Conservation (phyloP, 345 rosid species). For the Arabis alpina region DNA sequence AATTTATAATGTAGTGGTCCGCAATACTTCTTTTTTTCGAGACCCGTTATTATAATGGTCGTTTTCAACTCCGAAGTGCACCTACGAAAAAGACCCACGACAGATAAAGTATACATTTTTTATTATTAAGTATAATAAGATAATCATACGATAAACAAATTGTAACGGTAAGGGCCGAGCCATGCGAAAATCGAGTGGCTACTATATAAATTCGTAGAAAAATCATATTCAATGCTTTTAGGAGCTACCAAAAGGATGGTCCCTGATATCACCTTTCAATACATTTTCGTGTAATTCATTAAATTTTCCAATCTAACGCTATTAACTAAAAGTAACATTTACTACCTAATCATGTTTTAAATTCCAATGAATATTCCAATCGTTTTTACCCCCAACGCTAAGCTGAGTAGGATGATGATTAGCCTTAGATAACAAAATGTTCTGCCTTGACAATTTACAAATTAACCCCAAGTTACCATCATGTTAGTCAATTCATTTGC, state of each 20-base stretch:
- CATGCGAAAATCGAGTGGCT: slow-evolving; percentile 42
- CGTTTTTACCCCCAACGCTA: background rate
- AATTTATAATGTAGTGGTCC: background rate
- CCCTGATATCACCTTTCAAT: slow-evolving; percentile 41
- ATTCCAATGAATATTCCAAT: slow-evolving; percentile 14
- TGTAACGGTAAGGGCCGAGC: slow-evolving; percentile 42
- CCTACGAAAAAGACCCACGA: slow-evolving; percentile 38
- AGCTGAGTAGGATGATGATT: slow-evolving; percentile 1
- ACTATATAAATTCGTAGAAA: slow-evolving; percentile 33
- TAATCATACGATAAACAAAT: slow-evolving; percentile 5
- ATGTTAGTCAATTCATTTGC: background rate
- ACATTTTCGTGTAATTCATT: slow-evolving; percentile 35
- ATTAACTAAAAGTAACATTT: background rate
- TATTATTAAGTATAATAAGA: slow-evolving; percentile 15
- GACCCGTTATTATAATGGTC: slow-evolving; percentile 30
- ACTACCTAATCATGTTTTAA: slow-evolving; percentile 19
- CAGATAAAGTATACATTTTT: slow-evolving; percentile 26
- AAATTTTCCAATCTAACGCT: slow-evolving; percentile 44
- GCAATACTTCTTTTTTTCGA: background rate
- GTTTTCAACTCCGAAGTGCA: slow-evolving; percentile 40
- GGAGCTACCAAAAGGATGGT: slow-evolving; percentile 49
- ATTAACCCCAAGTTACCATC: background rate
- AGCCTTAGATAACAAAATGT: background rate
- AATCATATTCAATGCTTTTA: slow-evolving; percentile 42
- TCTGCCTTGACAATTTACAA: background rate